Conservation (phyloP, 345 rosid species). For the Durio zibethinus region DNA sequence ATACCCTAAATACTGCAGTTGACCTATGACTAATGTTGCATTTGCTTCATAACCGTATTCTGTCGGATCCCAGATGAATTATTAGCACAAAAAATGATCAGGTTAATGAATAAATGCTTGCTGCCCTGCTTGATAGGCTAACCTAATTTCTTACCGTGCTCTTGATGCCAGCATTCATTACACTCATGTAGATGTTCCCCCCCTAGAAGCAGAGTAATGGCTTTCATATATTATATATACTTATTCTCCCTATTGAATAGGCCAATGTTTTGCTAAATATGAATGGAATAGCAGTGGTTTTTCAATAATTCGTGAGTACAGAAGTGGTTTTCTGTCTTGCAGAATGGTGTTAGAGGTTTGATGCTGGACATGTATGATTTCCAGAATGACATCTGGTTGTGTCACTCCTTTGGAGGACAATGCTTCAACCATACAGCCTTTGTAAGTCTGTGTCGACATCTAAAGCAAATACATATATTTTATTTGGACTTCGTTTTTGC, state of each 20-base stretch:
- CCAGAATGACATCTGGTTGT: constrained; percentile 70
- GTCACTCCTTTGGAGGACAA: constrained; percentile 68
- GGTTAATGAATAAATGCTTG: neutral
- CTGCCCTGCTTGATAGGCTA: neutral
- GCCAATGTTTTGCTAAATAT: neutral
- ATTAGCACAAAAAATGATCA: neutral
- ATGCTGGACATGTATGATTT: constrained; percentile 95
- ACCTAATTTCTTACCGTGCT: neutral
- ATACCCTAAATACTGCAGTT: neutral
- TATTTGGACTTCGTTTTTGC: neutral
- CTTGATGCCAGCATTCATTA: neutral
- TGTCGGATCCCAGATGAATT: neutral
- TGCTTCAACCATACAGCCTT: constrained; percentile 78
- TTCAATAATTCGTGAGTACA: neutral
- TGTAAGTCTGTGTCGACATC: constrained; percentile 48
- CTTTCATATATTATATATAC: neutral
- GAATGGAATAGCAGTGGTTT: neutral
- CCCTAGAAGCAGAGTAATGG: neutral
- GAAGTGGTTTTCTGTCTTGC: constrained; percentile 23
- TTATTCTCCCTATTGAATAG: neutral
- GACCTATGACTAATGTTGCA: neutral
- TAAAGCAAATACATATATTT: constrained; percentile 49
- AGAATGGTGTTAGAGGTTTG: constrained; percentile 92
- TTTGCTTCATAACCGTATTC: neutral
- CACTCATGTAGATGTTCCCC: neutral